Conservation (phyloP, 768 basidiomycete genomes). For the Lactifluus rugatus region DNA sequence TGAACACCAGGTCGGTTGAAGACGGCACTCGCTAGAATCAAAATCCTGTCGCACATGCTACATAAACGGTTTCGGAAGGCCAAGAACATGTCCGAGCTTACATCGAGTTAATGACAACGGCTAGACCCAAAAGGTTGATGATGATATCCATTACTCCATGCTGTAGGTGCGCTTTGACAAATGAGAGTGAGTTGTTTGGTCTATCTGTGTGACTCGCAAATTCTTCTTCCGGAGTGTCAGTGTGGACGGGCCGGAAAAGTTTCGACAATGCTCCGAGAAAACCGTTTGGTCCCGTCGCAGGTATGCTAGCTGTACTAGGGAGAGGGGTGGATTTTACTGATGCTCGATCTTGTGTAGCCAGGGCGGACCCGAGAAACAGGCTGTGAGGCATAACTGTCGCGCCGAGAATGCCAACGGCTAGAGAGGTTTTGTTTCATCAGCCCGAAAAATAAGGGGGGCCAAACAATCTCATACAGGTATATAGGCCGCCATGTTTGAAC, state of each 20-base stretch:
- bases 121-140: slow-evolving; percentile 66
- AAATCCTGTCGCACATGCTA: slow-evolving; percentile 41
- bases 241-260: neutral
- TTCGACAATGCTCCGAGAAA: neutral
- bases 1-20: slow-evolving; percentile 44
- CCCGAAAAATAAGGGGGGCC: neutral
- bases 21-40: slow-evolving; percentile 74
- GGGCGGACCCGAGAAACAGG: slow-evolving; percentile 35
- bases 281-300: neutral
- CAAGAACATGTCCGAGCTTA: slow-evolving; percentile 28
- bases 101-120: slow-evolving; percentile 82
- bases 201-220: slow-evolving; percentile 30
- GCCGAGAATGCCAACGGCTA: slow-evolving; percentile 24
- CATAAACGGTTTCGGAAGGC: neutral
- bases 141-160: slow-evolving; percentile 62
- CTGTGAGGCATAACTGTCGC: slow-evolving; percentile 44
- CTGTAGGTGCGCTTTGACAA: slow-evolving; percentile 53
- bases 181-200: slow-evolving; percentile 45
- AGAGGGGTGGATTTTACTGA: neutral
- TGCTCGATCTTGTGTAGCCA: slow-evolving; percentile 35
- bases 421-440: neutral
- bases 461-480: slow-evolving; percentile 11
- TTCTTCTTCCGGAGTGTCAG: slow-evolving; percentile 5
- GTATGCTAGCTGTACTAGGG: neutral
- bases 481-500: slow-evolving; percentile 14